Percentiles rank a stretch among this genome's conserved stretches.
Conservation (phyloP, 1,284 basidiomycete species). For the Moesziomyces parantarcticus region DNA sequence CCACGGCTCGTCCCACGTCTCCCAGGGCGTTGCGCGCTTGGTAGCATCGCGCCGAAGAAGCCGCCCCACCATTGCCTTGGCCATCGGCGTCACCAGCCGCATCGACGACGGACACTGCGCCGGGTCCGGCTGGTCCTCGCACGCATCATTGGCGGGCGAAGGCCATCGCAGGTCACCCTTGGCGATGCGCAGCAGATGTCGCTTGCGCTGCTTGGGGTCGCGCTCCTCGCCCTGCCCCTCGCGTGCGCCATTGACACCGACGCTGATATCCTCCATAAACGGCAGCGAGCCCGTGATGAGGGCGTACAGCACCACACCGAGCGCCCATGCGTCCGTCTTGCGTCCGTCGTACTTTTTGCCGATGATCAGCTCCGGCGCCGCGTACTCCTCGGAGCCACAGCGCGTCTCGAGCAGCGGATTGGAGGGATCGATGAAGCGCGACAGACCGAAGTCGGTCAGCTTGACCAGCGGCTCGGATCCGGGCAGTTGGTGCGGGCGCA, state of each 20-base stretch:
- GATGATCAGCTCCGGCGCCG: constrained; percentile 88
- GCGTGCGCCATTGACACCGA: constrained; percentile 35
- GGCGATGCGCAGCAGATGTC: constrained; percentile 64
- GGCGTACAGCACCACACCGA: constrained; percentile 84
- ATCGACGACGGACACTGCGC: constrained; percentile 30
- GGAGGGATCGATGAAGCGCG: constrained; percentile 81
- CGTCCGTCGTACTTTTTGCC: constrained; percentile 82
- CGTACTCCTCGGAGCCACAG: constrained; percentile 90
- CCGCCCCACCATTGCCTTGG: constrained; percentile 57
- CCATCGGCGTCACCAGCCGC: constrained; percentile 60
- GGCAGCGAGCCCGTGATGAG: constrained; percentile 74
- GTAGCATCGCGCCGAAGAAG: constrained; percentile 60
- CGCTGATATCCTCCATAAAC: constrained; percentile 65
- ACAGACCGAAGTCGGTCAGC: constrained; percentile 89
- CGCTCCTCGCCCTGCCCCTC: constrained; percentile 46
- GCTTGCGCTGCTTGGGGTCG: constrained; percentile 54
- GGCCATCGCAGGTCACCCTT: constrained; percentile 67
- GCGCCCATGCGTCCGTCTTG: constrained; percentile 88
- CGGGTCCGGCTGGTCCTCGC: constrained; percentile 30
- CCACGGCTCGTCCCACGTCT: constrained; percentile 65
- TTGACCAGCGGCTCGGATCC: constrained; percentile 77
- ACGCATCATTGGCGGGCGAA: constrained; percentile 66
- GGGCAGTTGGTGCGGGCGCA: constrained; percentile 65
- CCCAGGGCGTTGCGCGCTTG: constrained; percentile 57
- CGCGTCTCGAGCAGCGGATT: constrained; percentile 81